Base-by-base conservation (phyloP, 345 rosid species). In the Firmiana major region DNA sequence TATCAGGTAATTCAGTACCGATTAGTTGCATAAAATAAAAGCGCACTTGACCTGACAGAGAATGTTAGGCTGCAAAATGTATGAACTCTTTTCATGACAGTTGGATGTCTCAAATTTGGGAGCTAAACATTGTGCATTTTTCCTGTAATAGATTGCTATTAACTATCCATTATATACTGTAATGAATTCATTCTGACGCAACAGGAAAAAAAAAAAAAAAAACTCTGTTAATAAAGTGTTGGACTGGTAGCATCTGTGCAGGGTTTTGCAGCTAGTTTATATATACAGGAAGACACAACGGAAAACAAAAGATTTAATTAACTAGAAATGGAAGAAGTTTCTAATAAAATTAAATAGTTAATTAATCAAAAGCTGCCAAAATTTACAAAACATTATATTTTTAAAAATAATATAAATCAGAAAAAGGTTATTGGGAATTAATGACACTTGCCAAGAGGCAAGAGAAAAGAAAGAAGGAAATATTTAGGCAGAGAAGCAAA, bases 1-100 rank as follows among this genome's bases (percentile, higher is more conserved):
- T 75, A 60, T 63, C 51, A 16, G 31, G 36, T 24, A 62, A 80
- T 80, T 71, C 21, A 79, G 72, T 12, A 75, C 59, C 51, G 31
- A 54, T 19, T 63, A 51, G 60, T 62, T 71, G 66, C 63, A 55
- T 40, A 79, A 7, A 38, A 19, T 7, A 74, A 55, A 55, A 38
- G 38, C n/a, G 28, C 26, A 24, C 17, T 34, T n/a, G 57, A 28
- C 72, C 22, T 13, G 40, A 63, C 57, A 40, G 8, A 67, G n/a
- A 59, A 22, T 58, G 19, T 17, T 9, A 49, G 54, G 46, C 73
- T 54, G 36, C 59, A 65, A 57, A 71, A 79, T 54, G 58, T 15
- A 58, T 74, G n/a, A 38, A 49, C 36, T 12, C 5, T 6, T 38
- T 40, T 40, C 70, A 40, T 49, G 48, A 45, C 9, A 34, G 22